These are phyloP conservation scores for Leishmania gerbilli DNA, from an alignment of 208 protist species.

Conservation along the genomic window DNA sequence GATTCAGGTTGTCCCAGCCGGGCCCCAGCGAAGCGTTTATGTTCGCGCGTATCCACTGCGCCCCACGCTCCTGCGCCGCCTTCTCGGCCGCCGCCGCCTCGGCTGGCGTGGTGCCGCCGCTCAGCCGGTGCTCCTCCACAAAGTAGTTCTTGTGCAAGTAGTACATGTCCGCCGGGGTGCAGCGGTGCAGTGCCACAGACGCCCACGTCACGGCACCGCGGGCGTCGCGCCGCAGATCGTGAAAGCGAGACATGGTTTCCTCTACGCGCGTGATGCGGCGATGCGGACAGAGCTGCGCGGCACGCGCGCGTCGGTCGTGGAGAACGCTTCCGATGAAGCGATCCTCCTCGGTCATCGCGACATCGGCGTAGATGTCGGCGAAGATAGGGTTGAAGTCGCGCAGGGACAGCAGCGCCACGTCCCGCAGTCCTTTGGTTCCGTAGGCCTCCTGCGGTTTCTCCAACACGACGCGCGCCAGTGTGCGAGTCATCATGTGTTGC, in stretches of 20 bases:
- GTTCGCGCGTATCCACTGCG: constrained; percentile 1
- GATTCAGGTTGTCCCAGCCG: neutral
- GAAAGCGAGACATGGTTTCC: constrained; percentile 20
- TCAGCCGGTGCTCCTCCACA: neutral
- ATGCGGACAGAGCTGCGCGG: constrained; percentile 14
- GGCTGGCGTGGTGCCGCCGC: neutral
- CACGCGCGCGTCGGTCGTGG: neutral
- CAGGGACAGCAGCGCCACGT: neutral
- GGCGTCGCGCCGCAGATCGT: constrained; percentile 21
- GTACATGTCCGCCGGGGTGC: constrained; percentile 11
- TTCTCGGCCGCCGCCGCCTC: neutral
- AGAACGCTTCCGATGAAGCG: neutral
- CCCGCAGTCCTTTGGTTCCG: neutral
- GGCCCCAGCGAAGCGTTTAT: neutral
- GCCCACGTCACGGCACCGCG: constrained; percentile 21
- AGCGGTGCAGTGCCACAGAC: constrained; percentile 16
- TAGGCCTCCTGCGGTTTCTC: neutral
- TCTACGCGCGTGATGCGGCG: constrained; percentile 1
- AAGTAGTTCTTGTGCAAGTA: constrained; percentile 15
- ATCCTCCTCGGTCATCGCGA: constrained; percentile 22
- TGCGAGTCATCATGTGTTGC: constrained; percentile 17
- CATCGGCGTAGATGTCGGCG: neutral
- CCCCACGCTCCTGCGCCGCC: neutral
- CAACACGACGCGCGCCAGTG: constrained; percentile 8
- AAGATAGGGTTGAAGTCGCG: constrained; percentile 1